phyloP scores from a whole-genome alignment of 1,284 basidiomycete genomes.

The Gomphus sp. region DNA sequence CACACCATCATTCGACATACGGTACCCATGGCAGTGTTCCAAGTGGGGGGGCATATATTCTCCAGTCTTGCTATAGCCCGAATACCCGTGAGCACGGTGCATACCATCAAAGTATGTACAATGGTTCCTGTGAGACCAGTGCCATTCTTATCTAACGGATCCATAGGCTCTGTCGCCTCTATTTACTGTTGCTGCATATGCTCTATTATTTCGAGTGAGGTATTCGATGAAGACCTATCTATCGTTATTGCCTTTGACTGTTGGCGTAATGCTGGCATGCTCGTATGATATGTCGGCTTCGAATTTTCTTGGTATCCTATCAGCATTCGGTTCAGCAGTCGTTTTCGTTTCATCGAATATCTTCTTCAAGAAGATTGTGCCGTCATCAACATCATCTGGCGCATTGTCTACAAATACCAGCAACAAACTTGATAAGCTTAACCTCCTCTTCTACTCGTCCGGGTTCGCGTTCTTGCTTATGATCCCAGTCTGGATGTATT shows the following conservation, averaged over 20 bases:
- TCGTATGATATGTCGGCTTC: slow-evolving; percentile 86
- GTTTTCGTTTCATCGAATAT: slow-evolving; percentile 99
- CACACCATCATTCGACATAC: slow-evolving; percentile 69
- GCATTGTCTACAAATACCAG: slow-evolving; percentile 31
- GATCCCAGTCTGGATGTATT: slow-evolving; percentile 89
- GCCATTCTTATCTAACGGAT: neutral
- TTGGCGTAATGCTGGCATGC: slow-evolving; percentile 97
- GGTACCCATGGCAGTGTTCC: slow-evolving; percentile 89
- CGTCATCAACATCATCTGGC: slow-evolving; percentile 39
- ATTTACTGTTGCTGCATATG: slow-evolving; percentile 95
- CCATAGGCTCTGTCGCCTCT: slow-evolving; percentile 87
- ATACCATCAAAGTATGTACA: slow-evolving; percentile 88
- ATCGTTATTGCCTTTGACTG: slow-evolving; percentile 88
- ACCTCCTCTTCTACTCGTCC: slow-evolving; percentile 93
- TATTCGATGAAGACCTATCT: slow-evolving; percentile 90
- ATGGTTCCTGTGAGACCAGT: neutral
- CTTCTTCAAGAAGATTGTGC: slow-evolving; percentile 98
- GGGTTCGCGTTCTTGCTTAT: slow-evolving; percentile 89
- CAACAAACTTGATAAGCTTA: slow-evolving; percentile 93
- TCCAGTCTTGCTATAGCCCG: slow-evolving; percentile 93
- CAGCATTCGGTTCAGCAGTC: slow-evolving; percentile 89
- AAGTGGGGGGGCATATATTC: slow-evolving; percentile 95
- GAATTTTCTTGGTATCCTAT: slow-evolving; percentile 76
- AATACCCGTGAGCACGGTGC: slow-evolving; percentile 95
- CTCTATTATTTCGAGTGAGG: slow-evolving; percentile 83